Evolutionary conservation across 257 asterid genomes (phyloP), one percentile per base, ranked within the genome.

Genomic region (Solanum pennellii): DNA sequence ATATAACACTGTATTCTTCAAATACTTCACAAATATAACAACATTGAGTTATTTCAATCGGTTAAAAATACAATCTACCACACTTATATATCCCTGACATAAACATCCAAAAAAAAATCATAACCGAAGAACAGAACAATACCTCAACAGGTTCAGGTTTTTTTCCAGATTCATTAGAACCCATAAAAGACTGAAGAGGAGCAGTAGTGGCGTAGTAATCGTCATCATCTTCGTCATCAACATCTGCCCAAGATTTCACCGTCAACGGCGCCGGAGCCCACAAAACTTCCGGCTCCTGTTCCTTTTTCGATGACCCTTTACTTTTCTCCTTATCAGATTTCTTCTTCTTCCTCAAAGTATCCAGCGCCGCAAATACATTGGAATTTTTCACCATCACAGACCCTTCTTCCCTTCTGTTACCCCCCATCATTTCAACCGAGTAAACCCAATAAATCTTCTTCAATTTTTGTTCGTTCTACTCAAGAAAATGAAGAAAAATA

Each of bases 181-280:
- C 93, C 94, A 94, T 93, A 73, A 93, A 75, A 6, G 95, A 93
- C 90, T 88, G 92, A 35, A 96, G 98, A 84, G 97, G 98, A 82
- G 95, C 97, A 49, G 94, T 92, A 60, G 95, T 94, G 25, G 98
- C 96, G 87, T 93, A 94, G 90, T 94, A 94, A 85, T 93, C 96
- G 65, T 94, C 97, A 82, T 94, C 98, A 27, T 94, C 98, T 85
- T 93, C 98, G 16, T 94, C 98, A 82, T 93, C 98, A 85, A 93
- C 98, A 91, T 94, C 98, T 1, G 97, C 98, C 98, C 97, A 94
- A 7, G 96, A 93, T 82, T 91, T 94, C 83, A 80, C 94, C 4
- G 94, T 89, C 90, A 94, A 87, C 52, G 98, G 98, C 4, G 97
- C 92, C 3, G 97, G 97, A 82, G 96, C 93, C 98, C 97, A 94